phyloP scores from a whole-genome alignment of 2,329 filamentous ascomycete genomes.

The Macrophomina tecta region DNA sequence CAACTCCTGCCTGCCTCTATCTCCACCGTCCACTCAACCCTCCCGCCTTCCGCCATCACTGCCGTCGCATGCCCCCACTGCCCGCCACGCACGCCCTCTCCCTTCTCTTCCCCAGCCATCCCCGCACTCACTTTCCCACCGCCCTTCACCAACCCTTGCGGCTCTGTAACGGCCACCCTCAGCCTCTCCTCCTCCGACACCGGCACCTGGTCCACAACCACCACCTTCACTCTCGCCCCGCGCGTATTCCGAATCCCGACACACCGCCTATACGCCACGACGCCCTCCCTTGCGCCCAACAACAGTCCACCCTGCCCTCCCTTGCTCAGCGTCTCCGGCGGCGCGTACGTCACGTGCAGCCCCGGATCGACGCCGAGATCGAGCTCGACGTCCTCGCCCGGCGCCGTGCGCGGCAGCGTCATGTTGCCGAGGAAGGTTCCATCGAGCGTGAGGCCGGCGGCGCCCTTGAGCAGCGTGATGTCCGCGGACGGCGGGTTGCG shows the following conservation, averaged over 20 bases:
- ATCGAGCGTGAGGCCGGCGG: slow-evolving; percentile 66
- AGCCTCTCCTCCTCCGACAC: slow-evolving; percentile 67
- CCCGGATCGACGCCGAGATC: slow-evolving; percentile 66
- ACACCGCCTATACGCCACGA: slow-evolving; percentile 56
- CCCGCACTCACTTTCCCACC: slow-evolving; percentile 27
- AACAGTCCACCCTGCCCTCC: slow-evolving; percentile 42
- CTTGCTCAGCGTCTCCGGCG: slow-evolving; percentile 58
- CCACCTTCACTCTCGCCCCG: slow-evolving; percentile 49
- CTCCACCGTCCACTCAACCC: slow-evolving; percentile 33
- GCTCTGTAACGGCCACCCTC: slow-evolving; percentile 57
- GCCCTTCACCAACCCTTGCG: slow-evolving; percentile 51
- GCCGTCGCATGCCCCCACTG: slow-evolving; percentile 31
- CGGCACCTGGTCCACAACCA: slow-evolving; percentile 66
- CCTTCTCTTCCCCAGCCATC: slow-evolving; percentile 33
- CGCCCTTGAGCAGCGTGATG: slow-evolving; percentile 60
- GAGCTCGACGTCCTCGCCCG: slow-evolving; percentile 61
- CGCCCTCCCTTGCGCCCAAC: slow-evolving; percentile 54
- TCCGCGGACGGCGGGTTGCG: slow-evolving; percentile 60
- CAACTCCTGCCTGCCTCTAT: slow-evolving; percentile 59
- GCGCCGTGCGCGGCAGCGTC: slow-evolving; percentile 60
- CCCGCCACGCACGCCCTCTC: slow-evolving; percentile 1
- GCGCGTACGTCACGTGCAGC: slow-evolving; percentile 62
- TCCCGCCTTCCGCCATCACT: slow-evolving; percentile 31
- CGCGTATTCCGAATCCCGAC: slow-evolving; percentile 60
- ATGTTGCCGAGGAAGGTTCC: slow-evolving; percentile 66